Base-by-base conservation (phyloP, 2,329 filamentous ascomycete genomes). In the Curvularia hawaiiensis region DNA sequence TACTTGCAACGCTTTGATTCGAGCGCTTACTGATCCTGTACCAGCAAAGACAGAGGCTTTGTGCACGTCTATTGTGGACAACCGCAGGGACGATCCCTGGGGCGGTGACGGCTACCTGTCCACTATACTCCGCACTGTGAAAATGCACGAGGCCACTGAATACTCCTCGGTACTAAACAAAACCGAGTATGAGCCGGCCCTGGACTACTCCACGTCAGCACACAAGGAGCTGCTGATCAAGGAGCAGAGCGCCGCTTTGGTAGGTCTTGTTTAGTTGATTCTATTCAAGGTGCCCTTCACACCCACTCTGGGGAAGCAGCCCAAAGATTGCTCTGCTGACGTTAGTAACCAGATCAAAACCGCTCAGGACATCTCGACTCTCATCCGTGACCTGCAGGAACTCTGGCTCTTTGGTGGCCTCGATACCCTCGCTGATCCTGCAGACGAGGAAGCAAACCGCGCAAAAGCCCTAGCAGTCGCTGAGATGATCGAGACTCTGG, bases 361-460 rank as follows among this genome's bases (percentile, higher is more conserved):
- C 1, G 83, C 84, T 14, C 86, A 90, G 75, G 86, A 88, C 53
- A 78, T 88, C 11, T 79, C 87, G 56, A 80, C 82, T 12, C 72
- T 89, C 14, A 86, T 85, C 26, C 82, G 87, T 22, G 80, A 83
- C 26, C 78, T 90, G 75, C 88, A 89, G 69, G 87, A 89, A 68
- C 79, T 85, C 22, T 89, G 87, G 87, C 77, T 89, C 6, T 88
- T 88, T 65, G 87, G 87, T 3, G 84, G 85, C 56, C 78, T 89
- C 43, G 81, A 88, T 55, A 87, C 85, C 0, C 70, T 88, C 1
- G 61, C 65, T 30, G 65, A 74, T 31, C 59, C 64, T 7, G 61
- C 61, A 22, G 72, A 75, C n/a, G 66, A 69, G 57, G 66, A 61
- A 26, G 52, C 53, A 54, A 66, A 62, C 24, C 56, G 58, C 35